Evolutionary conservation across 331 rosid genomes (phyloP).

Genomic region (Acacia pycnantha): DNA sequence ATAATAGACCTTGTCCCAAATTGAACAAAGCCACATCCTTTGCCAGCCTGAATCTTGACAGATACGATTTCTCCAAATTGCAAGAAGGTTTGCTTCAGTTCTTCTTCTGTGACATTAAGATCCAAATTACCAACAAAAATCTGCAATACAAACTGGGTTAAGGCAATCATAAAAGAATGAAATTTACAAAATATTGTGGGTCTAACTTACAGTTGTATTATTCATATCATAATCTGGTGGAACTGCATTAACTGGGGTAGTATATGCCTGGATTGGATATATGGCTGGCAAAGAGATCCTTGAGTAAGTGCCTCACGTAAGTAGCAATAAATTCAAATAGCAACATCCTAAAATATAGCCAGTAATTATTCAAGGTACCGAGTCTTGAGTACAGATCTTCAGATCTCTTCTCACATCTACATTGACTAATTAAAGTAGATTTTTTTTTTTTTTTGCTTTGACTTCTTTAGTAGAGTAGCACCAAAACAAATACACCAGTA

Average conservation of each 20-base stretch:
- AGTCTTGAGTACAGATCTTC: background rate
- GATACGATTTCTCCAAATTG: conserved; percentile 71
- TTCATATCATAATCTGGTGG: conserved; percentile 68
- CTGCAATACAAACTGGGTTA: conserved; percentile 39
- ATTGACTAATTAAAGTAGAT: background rate
- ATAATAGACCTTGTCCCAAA: conserved; percentile 61
- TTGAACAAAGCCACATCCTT: conserved; percentile 81
- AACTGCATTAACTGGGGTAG: conserved; percentile 46
- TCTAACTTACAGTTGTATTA: conserved; percentile 69
- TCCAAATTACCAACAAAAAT: conserved; percentile 83
- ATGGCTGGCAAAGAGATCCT: conserved; percentile 43
- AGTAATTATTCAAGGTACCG: background rate
- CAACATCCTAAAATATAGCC: conserved; percentile 6
- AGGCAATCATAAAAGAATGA: conserved; percentile 27
- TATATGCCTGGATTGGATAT: conserved; percentile 58
- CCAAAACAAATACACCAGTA: background rate
- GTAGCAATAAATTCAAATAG: conserved; percentile 10
- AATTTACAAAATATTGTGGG: background rate
- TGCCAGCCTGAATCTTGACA: conserved; percentile 66
- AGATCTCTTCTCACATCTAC: background rate
- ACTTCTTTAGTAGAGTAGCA: background rate
- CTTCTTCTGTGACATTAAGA: conserved; percentile 67
- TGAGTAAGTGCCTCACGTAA: conserved; percentile 17
- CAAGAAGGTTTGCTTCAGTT: conserved; percentile 71
- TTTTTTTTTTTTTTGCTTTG: background rate